These are phyloP conservation scores for Apiotrichum domesticum DNA, from an alignment of 1,284 basidiomycete genomes.

Conservation along the genomic window DNA sequence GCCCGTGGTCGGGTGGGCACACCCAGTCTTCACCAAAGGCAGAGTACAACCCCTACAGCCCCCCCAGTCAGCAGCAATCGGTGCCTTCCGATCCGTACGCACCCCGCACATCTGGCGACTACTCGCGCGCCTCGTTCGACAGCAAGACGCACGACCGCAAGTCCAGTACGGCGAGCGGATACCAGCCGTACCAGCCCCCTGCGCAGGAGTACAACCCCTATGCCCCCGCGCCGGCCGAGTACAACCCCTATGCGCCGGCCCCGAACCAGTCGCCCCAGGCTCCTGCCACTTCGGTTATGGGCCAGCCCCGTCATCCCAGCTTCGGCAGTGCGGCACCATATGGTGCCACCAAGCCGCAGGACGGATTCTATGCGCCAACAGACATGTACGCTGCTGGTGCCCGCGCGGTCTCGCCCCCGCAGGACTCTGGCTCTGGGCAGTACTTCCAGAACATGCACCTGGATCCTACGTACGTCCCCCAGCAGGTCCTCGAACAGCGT, in stretches of 20 bases:
- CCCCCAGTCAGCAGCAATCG: neutral
- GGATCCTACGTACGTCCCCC: slow-evolving; percentile 55
- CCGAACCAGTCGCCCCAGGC: neutral
- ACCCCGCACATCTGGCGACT: neutral
- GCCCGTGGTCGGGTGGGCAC: neutral
- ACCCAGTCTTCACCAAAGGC: neutral
- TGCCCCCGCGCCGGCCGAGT: slow-evolving; percentile 5
- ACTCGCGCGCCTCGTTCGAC: neutral
- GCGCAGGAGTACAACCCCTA: slow-evolving; percentile 5
- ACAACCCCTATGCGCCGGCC: slow-evolving; percentile 8
- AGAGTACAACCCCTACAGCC: neutral
- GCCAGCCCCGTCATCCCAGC: neutral
- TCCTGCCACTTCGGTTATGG: too few relatives aligned
- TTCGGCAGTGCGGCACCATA: neutral
- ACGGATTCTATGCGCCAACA: slow-evolving; percentile 11
- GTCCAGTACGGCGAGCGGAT: neutral
- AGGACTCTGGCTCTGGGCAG: slow-evolving; percentile 24
- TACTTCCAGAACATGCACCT: slow-evolving; percentile 59
- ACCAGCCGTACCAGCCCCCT: neutral
- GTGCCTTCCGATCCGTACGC: slow-evolving; percentile 1
- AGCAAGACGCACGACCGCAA: neutral
- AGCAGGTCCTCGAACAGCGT: slow-evolving; percentile 48
- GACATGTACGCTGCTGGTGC: slow-evolving; percentile 15
- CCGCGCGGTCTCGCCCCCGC: slow-evolving; percentile 20
- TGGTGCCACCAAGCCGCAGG: neutral